Conservation (phyloP, 345 rosid species). For the Murraya koenigii region DNA sequence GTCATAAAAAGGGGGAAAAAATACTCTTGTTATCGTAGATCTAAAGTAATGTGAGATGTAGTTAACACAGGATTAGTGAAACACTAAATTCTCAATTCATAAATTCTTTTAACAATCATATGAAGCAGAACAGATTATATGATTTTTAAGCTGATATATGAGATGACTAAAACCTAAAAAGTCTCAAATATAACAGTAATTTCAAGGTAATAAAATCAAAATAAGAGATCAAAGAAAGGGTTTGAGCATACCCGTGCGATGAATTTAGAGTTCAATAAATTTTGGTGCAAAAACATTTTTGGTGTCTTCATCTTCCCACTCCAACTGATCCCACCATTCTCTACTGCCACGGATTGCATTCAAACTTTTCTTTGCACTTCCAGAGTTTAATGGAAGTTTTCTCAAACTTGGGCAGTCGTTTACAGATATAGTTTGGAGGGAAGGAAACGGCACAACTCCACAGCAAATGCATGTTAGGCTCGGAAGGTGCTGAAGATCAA, state of each 20-base stretch:
- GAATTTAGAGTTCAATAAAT: background rate
- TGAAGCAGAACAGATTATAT: no score
- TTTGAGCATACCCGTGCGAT: background rate
- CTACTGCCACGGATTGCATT: background rate
- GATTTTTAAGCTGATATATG: no score
- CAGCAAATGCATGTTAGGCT: slow-evolving; percentile 13
- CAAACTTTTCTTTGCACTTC: slow-evolving; percentile 2
- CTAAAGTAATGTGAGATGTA: background rate
- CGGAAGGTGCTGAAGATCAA: background rate
- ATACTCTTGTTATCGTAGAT: no score
- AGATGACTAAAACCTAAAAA: no score
- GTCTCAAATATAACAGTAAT: no score
- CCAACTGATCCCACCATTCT: slow-evolving; percentile 21
- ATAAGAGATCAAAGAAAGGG: background rate
- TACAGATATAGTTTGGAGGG: background rate
- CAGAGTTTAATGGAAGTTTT: slow-evolving; percentile 15
- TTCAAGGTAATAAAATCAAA: no score
- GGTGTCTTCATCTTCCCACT: slow-evolving; percentile 24
- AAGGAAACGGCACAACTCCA: slow-evolving; percentile 7
- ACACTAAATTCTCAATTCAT: no score
- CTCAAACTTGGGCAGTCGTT: slow-evolving; percentile 4
- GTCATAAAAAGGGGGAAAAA: no score
- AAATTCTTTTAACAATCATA: no score
- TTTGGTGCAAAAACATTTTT: slow-evolving; percentile 1
- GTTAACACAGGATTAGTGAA: no score